These are phyloP conservation scores for Wallacemonas collosoma DNA, from an alignment of 208 protist species.

Conservation along the genomic window DNA sequence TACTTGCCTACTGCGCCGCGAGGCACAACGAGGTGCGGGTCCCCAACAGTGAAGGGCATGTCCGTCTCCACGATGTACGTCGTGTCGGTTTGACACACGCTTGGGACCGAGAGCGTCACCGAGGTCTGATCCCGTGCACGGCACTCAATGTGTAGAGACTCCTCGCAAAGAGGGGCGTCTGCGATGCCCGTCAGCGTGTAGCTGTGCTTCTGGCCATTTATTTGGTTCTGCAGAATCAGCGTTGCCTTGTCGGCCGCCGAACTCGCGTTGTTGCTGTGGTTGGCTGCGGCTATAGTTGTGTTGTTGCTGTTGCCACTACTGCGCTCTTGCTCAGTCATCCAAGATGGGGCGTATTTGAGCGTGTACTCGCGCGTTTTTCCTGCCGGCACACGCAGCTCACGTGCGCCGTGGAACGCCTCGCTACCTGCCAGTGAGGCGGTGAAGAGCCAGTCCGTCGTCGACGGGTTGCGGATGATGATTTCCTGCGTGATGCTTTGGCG, in stretches of 20 bases:
- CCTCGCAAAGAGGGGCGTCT: conserved; percentile 90
- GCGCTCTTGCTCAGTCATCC: conserved; percentile 59
- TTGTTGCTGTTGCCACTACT: neutral
- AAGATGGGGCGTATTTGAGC: conserved; percentile 85
- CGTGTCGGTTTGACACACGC: conserved; percentile 64
- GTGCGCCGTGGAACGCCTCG: conserved; percentile 77
- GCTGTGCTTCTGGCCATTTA: conserved; percentile 82
- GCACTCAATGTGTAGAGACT: conserved; percentile 78
- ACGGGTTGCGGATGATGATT: conserved; percentile 85
- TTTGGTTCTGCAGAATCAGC: conserved; percentile 85
- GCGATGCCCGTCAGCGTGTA: conserved; percentile 86
- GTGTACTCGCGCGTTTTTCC: conserved; percentile 78
- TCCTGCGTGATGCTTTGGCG: conserved; percentile 90
- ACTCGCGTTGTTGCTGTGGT: no score
- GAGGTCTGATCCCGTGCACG: conserved; percentile 62
- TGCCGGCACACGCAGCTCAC: conserved; percentile 77
- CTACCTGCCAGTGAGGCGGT: conserved; percentile 71
- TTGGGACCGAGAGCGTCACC: conserved; percentile 72
- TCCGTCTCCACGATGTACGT: conserved; percentile 87
- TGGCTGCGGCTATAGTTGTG: no score
- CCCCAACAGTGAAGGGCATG: conserved; percentile 79
- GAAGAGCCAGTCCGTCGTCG: conserved; percentile 85
- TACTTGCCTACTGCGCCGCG: conserved; percentile 66
- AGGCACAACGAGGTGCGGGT: conserved; percentile 56
- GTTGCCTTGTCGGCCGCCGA: conserved; percentile 38